Conservation (phyloP, 202 grass and related monocot genomes). For the Bolboschoenoplectus hybrid region DNA sequence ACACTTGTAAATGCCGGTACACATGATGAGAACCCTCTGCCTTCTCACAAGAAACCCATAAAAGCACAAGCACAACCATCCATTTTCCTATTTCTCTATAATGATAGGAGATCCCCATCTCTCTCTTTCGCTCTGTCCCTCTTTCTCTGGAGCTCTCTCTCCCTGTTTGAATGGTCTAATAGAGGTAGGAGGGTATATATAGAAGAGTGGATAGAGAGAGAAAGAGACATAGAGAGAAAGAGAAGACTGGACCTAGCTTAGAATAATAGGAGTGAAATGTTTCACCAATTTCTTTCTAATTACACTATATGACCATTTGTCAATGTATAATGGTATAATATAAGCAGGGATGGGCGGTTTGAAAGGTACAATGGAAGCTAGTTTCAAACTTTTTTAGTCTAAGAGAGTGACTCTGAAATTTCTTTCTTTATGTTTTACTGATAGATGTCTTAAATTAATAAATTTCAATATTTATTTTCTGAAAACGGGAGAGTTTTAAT, state of each 20-base stretch:
- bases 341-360: neutral
- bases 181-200: neutral
- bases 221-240: neutral
- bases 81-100: conserved; percentile 13
- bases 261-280: neutral
- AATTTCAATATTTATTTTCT: neutral
- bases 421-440: neutral
- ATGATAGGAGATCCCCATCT: neutral
- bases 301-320: neutral
- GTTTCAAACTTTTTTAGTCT: neutral
- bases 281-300: conserved; percentile 15
- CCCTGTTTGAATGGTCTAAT: neutral
- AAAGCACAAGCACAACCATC: conserved; percentile 2
- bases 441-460: neutral
- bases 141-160: neutral
- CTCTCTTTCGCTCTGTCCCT: neutral
- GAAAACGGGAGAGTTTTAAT: too few relatives aligned
- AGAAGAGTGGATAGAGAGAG: conserved; percentile 14
- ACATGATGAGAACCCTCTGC: neutral
- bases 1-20: neutral
- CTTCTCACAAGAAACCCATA: conserved; percentile 27
- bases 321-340: neutral
- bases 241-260: neutral
- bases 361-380: neutral
- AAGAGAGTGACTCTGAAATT: neutral